These are phyloP conservation scores for Claviceps purpurea DNA, from an alignment of 2,329 filamentous ascomycete species.

Conservation along the genomic window DNA sequence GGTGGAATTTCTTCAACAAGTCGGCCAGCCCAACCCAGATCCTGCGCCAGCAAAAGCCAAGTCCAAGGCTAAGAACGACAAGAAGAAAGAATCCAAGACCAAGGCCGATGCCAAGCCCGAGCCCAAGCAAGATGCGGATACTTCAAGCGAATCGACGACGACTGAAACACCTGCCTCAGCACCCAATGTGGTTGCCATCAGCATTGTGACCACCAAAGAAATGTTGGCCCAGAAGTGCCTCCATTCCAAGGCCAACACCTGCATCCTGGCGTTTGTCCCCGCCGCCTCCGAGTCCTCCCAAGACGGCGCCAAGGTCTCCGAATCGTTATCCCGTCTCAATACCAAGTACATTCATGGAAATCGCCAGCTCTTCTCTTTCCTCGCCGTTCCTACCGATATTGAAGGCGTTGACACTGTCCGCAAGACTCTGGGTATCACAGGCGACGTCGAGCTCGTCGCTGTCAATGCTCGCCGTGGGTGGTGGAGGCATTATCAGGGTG, in stretches of 20 bases:
- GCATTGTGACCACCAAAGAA: slow-evolving; percentile 47
- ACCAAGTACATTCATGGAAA: slow-evolving; percentile 58
- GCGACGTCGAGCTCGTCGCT: slow-evolving; percentile 59
- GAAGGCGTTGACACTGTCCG: slow-evolving; percentile 28
- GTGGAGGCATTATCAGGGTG: slow-evolving; percentile 62
- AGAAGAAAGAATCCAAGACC: slow-evolving; percentile 9
- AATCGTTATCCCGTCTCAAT: slow-evolving; percentile 56
- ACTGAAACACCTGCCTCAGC: slow-evolving; percentile 8
- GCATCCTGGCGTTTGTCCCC: slow-evolving; percentile 63
- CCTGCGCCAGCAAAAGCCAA: slow-evolving; percentile 33
- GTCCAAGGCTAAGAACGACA: slow-evolving; percentile 19
- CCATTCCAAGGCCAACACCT: slow-evolving; percentile 62
- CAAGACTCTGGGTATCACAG: slow-evolving; percentile 41
- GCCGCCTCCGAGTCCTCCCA: slow-evolving; percentile 33
- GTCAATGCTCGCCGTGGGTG: slow-evolving; percentile 75
- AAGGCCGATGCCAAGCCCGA: slow-evolving; percentile 20
- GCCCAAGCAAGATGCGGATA: slow-evolving; percentile 26
- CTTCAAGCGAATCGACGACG: slow-evolving; percentile 18
- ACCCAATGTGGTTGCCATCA: slow-evolving; percentile 44
- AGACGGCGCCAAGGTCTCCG: slow-evolving; percentile 42
- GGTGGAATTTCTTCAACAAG: slow-evolving; percentile 69
- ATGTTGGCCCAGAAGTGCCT: slow-evolving; percentile 62
- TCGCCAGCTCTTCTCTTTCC: slow-evolving; percentile 70
- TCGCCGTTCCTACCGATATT: slow-evolving; percentile 48
- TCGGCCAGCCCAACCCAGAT: slow-evolving; percentile 66